Conservation (phyloP, 768 basidiomycete genomes). For the Lentinula sp. region DNA sequence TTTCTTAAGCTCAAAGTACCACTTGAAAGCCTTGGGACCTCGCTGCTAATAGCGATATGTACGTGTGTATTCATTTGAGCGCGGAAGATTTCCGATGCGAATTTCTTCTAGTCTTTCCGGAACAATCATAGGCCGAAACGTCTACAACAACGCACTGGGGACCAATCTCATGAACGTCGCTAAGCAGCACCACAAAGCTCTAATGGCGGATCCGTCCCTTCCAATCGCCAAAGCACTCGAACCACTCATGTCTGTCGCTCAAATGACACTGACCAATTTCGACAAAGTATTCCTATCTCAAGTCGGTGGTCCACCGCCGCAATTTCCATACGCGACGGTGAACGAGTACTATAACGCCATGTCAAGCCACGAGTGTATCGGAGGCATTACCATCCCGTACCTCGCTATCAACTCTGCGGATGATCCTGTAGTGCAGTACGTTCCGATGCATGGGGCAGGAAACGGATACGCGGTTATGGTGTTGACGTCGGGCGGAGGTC, state of each 20-base stretch:
- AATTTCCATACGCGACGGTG: conserved; percentile 40
- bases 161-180: conserved; percentile 38
- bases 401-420: conserved; percentile 71
- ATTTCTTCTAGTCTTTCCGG: conserved; percentile 26
- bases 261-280: conserved; percentile 27
- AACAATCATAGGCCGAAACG: conserved; percentile 29
- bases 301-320: conserved; percentile 32
- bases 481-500: conserved; percentile 62
- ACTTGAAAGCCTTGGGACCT: conserved; percentile 8
- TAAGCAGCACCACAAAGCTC: conserved; percentile 22
- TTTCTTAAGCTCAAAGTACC: not conserved
- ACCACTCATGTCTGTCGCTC: conserved; percentile 16
- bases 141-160: conserved; percentile 49
- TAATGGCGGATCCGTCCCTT: conserved; percentile 27
- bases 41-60: conserved; percentile 11
- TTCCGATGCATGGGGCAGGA: conserved; percentile 51
- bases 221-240: conserved; percentile 16
- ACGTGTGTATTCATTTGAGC: conserved; percentile 1
- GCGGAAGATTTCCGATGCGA: too few species aligned
- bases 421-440: conserved; percentile 66
- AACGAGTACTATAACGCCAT: conserved; percentile 43
- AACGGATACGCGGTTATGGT: conserved; percentile 54
- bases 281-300: conserved; percentile 35
- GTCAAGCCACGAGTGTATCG: conserved; percentile 57
- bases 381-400: conserved; percentile 62